Evolutionary conservation across 2,329 filamentous ascomycete species (phyloP).

Genomic region (Penicillium fuscoglaucum): DNA sequence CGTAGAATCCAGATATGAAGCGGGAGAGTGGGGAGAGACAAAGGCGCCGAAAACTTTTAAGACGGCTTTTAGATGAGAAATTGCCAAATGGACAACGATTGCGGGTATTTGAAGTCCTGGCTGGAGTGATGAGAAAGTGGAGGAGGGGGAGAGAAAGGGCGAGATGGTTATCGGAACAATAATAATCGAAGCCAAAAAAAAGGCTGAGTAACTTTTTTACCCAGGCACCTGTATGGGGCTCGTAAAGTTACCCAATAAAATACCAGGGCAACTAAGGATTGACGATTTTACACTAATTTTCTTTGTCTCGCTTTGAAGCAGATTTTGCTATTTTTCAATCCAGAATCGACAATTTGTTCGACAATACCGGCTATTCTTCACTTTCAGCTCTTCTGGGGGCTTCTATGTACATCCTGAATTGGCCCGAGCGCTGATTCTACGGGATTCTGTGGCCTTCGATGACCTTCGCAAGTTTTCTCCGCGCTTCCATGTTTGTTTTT

Average conservation of each 20-base stretch:
- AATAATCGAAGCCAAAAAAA: constrained; percentile 19
- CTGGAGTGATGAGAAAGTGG: constrained; percentile 14
- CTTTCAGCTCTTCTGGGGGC: constrained; percentile 15
- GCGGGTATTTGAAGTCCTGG: constrained; percentile 10
- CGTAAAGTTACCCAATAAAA: constrained; percentile 19
- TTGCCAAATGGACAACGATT: constrained; percentile 15
- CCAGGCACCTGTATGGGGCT: constrained; percentile 22
- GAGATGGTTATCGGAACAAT: constrained; percentile 21
- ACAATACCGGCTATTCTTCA: neutral
- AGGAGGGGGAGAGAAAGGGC: constrained; percentile 12
- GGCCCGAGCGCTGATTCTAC: constrained; percentile 33
- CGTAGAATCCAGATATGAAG: constrained; percentile 5
- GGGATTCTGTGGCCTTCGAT: constrained; percentile 35
- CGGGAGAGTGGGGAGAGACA: constrained; percentile 19
- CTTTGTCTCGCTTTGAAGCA: constrained; percentile 3
- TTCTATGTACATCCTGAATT: constrained; percentile 17
- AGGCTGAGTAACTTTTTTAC: constrained; percentile 29
- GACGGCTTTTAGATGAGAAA: constrained; percentile 5
- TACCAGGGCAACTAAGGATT: constrained; percentile 14
- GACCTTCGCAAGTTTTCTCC: constrained; percentile 31
- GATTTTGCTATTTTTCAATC: neutral
- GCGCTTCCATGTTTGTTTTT: constrained; percentile 13
- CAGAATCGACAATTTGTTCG: neutral
- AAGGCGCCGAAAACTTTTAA: constrained; percentile 12
- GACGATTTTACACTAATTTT: neutral